Evolutionary conservation across 2,329 filamentous ascomycete genomes (phyloP).

Genomic region (Zasmidium citrigriseum): DNA sequence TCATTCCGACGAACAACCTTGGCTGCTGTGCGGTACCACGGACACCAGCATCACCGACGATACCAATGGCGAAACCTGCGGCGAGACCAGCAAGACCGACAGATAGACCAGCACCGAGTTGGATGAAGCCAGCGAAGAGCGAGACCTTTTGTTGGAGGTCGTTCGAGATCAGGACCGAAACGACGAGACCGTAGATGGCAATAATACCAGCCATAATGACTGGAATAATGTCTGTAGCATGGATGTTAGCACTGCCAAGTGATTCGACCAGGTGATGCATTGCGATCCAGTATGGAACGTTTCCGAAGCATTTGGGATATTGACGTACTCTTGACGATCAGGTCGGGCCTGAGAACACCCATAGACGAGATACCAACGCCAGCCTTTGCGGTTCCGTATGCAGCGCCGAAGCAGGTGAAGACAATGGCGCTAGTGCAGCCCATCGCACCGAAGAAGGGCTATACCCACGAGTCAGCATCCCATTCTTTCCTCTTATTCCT

Average conservation of each 20-base stretch:
- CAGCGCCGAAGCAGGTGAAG: conserved; percentile 94
- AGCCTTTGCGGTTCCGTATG: conserved; percentile 98
- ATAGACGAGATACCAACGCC: conserved; percentile 98
- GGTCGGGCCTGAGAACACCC: conserved; percentile 95
- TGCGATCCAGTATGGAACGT: background rate
- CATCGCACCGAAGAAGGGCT: conserved; percentile 97
- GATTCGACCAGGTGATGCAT: background rate
- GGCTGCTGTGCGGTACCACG: conserved; percentile 83
- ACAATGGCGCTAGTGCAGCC: conserved; percentile 93
- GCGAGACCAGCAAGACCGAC: conserved; percentile 46
- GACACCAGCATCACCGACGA: conserved; percentile 77
- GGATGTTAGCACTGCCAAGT: conserved; percentile 15
- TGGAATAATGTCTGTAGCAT: conserved; percentile 82
- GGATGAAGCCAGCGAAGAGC: conserved; percentile 55
- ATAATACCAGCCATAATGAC: conserved; percentile 99
- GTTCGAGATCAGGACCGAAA: conserved; percentile 57
- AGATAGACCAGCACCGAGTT: conserved; percentile 54
- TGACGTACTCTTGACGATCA: conserved; percentile 98
- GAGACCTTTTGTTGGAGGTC: conserved; percentile 49
- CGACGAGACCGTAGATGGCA: conserved; percentile 75
- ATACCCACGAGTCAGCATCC: conserved; percentile 22
- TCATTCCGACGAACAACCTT: conserved; percentile 93
- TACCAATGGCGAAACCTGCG: conserved; percentile 53
- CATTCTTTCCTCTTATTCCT: background rate
- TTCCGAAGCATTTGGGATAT: background rate